Evolutionary conservation across 2,329 filamentous ascomycete species (phyloP), one percentile per base, ranked within the genome.

Genomic region (Aspergillus transmontanensis): DNA sequence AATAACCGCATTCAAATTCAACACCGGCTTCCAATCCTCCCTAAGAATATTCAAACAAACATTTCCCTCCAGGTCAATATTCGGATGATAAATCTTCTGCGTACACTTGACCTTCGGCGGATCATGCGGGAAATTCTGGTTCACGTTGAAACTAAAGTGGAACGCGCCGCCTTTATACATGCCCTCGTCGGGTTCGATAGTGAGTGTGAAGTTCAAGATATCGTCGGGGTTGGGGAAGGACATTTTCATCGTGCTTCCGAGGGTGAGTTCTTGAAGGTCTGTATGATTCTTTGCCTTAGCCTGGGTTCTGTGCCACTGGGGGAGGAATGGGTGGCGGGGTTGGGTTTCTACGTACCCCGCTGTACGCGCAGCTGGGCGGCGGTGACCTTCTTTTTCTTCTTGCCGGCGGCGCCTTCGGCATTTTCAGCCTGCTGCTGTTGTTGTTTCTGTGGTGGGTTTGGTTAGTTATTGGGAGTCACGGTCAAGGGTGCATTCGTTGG

Each of bases 81-180:
- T 99, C 6, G 95, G 95, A 78, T 99, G 95, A 82, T 99, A 99
- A 73, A 99, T 98, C 85, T 97, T 98, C 81, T 99, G 92, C 71
- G 89, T 91, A 82, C 95, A 98, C 75, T 92, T 95, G 71, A 99
- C 95, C 81, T 98, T 98, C 23, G 95, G 95, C 66, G 95, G 94
- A 78, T 98, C 94, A 81, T 98, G 95, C 0, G 95, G 95, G 81
- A 97, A 99, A 82, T 91, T 95, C 76, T 94, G 91, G 79, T 92
- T 93, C 82, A 99, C 96, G 67, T 87, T 87, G 80, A 99, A 98
- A 68, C 87, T 90, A 79, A 99, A 99, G 64, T 89, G 88, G 81
- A 98, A 99, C 64, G 84, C 84, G 62, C 94, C 94, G 71, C 88
- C 88, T 75, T 94, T 93, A 86, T 99, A 99, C 85, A 90, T 89